A percentile compares a stretch with the other conserved stretches of the same genome.
Evolutionary conservation across 208 protist genomes (phyloP).

Genomic region (Leishmania guyanensis): DNA sequence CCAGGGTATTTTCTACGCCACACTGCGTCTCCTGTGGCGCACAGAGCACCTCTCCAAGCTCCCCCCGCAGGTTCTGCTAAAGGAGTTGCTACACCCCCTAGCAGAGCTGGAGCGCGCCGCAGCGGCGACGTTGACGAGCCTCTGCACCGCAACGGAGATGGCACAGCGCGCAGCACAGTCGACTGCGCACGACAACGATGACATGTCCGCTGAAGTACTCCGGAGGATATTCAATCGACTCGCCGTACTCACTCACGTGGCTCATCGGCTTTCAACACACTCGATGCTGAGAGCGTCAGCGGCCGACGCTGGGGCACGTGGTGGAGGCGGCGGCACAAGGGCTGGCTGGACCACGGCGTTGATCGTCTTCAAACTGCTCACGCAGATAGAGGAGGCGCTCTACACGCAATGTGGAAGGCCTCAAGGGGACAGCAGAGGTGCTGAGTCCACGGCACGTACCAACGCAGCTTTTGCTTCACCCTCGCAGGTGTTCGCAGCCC

Average conservation of each 20-base stretch:
- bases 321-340: neutral
- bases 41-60: neutral
- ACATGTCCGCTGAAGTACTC: neutral
- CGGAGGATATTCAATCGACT: neutral
- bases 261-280: conserved; percentile 1
- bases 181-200: neutral
- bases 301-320: neutral
- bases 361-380: neutral
- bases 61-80: conserved; percentile 4
- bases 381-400: neutral
- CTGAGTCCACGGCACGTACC: neutral
- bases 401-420: neutral
- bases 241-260: conserved; percentile 1
- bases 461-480: neutral
- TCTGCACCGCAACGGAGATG: neutral
- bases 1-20: conserved; percentile 7
- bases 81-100: conserved; percentile 25
- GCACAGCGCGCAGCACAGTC: neutral
- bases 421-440: too few species aligned
- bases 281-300: conserved; percentile 1
- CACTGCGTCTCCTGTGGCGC: conserved; percentile 4
- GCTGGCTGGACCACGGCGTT: neutral
- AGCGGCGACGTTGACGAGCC: neutral
- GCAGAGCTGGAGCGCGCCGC: conserved; percentile 9
- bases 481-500: conserved; percentile 6